Base-by-base conservation (phyloP, 257 asterid species). In the Anisodus tanguticus region DNA sequence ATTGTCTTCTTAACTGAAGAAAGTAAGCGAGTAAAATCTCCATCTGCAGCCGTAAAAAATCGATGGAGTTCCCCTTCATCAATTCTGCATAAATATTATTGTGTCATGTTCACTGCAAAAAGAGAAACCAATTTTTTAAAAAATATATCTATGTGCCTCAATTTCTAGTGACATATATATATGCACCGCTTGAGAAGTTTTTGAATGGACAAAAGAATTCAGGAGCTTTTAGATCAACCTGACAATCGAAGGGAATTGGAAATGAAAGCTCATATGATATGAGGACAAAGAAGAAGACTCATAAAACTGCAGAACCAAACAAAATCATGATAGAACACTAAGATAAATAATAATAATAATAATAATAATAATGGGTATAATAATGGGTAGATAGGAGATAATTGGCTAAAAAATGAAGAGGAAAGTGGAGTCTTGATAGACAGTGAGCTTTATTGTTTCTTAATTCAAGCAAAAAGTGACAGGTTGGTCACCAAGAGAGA, bases 1-100 rank as follows among this genome's bases (percentile, higher is more conserved):
- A 97, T 91, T 39, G 98, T 95, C 86, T 91, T 94, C 90, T 92
- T 93, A 82, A 97, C 85, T 83, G 96, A 90, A 83, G 94, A 86
- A 71, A 93, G 85, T 87, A 94, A 88, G 88, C 89, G 88, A 2
- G 88, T 37, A 55, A 88, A 86, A 85, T 97, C 93, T n/a, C 97
- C 95, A 86, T 92, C 89, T 85, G 96, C 92, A 84, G 97, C 93
- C 83, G 68, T 76, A 88, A 92, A 91, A 87, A 93, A 95, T 87
- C 97, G 91, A 78, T 87, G 92, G 80, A 97, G 92, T 83, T 97
- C 98, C 84, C 87, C 93, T 83, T 86, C 87, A 81, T 88, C 89
- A 66, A 96, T 43, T 90, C 98, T 96, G 95, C 84, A 89, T 7
- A 89, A 83, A 84, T 76, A 85, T 39, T 85, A 86, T 62, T 37